Evolutionary conservation across 2,329 filamentous ascomycete genomes (phyloP), one percentile per base, ranked within the genome.

Genomic region (Cladophialophora immunda): DNA sequence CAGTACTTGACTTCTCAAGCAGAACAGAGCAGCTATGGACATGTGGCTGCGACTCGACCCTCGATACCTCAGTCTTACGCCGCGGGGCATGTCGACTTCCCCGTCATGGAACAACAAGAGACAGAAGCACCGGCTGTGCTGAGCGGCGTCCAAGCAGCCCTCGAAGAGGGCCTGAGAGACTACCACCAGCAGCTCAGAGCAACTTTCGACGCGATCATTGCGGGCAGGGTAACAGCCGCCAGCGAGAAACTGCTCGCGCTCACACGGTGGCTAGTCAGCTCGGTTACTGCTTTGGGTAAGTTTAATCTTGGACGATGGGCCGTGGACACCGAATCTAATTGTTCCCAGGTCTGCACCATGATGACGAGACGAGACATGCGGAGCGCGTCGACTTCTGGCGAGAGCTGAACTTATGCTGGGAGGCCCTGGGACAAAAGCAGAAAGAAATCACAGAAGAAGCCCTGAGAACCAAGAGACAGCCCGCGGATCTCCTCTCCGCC

Each of bases 361-460:
- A 98, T 81, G 91, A 97, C 77, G 88, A 91, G 75, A 84, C 85
- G 61, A 85, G 92, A 64, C 89, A 95, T 75, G 81, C 85, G 64
- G 90, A 95, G 73, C 89, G 93, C 63, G 86, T 97, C 71, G 90
- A 90, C 75, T 82, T 98, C 6, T 99, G 95, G 95, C 89, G 91
- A 74, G 91, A 97, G 72, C 97, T 98, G 81, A 98, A 99, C 78
- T 86, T 92, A 66, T 93, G 92, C 66, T 98, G 94, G 94, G 85
- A 97, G 41, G 87, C 90, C 4, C 82, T 95, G 6, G 87, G 94
- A 58, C 92, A 95, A 76, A 91, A 88, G 72, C 94, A 98, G 77
- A 92, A 91, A 75, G 90, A 97, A 62, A 81, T 94, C 77, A 84
- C 86, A 2, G 81, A 87, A 65, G 80, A 86, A 54, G 79, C 87